Conservation (phyloP, 2,329 filamentous ascomycete genomes). For the Coniochaeta sp. region DNA sequence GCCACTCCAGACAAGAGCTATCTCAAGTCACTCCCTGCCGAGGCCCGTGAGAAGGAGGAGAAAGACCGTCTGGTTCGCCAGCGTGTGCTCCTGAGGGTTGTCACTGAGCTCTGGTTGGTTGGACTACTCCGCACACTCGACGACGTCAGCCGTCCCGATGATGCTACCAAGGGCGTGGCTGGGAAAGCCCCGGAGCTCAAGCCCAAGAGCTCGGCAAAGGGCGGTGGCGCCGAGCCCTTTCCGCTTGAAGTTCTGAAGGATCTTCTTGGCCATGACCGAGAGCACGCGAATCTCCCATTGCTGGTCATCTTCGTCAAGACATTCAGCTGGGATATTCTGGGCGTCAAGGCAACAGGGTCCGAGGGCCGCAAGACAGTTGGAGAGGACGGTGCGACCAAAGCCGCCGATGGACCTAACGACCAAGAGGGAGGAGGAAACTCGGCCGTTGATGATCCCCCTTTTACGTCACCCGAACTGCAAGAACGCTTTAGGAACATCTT, state of each 20-base stretch:
- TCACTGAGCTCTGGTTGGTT: conserved; percentile 94
- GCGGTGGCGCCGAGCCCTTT: conserved; percentile 76
- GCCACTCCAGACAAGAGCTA: conserved; percentile 80
- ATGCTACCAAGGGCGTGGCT: conserved; percentile 52
- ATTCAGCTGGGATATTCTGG: conserved; percentile 92
- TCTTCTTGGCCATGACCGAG: conserved; percentile 83
- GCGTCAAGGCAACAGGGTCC: conserved; percentile 61
- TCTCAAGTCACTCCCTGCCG: conserved; percentile 69
- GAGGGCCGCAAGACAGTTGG: conserved; percentile 80
- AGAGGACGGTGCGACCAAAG: conserved; percentile 64
- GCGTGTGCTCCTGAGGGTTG: conserved; percentile 76
- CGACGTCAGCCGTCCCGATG: conserved; percentile 54
- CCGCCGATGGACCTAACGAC: conserved; percentile 31
- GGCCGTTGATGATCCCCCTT: conserved; percentile 57
- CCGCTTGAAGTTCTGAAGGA: conserved; percentile 97
- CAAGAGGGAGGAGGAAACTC: conserved; percentile 37
- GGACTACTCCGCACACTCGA: conserved; percentile 77
- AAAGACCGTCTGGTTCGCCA: conserved; percentile 87
- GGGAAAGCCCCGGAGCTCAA: conserved; percentile 57
- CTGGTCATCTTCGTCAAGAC: conserved; percentile 94
- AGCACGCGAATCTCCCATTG: conserved; percentile 83
- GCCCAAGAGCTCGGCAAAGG: conserved; percentile 49
- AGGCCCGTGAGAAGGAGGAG: conserved; percentile 89
- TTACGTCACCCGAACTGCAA: conserved; percentile 69
- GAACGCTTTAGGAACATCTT: conserved; percentile 82